Conservation (phyloP, 768 basidiomycete species). For the Pisolithus orientalis region DNA sequence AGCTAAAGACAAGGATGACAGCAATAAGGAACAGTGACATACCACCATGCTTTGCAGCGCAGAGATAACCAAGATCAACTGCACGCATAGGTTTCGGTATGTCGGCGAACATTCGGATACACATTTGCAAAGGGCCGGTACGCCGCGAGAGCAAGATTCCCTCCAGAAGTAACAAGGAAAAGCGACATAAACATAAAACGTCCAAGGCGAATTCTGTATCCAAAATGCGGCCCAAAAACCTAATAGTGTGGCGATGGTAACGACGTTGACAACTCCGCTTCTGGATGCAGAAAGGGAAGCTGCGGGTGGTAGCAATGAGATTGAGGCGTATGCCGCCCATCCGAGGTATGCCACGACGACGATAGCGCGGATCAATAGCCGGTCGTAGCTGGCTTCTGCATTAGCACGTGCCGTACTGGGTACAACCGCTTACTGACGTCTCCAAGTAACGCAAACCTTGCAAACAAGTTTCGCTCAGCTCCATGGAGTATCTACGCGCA, state of each 20-base stretch:
- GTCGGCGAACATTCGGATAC: slow-evolving; percentile 20
- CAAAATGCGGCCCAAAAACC: slow-evolving; percentile 47
- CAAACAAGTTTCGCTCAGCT: slow-evolving; percentile 49
- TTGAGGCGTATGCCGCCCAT: slow-evolving; percentile 66
- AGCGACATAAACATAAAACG: slow-evolving; percentile 67
- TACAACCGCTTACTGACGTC: slow-evolving; percentile 34
- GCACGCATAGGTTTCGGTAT: slow-evolving; percentile 15
- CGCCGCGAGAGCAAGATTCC: slow-evolving; percentile 35
- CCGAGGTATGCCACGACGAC: slow-evolving; percentile 70
- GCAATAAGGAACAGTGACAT: neutral
- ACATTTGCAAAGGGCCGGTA: slow-evolving; percentile 8
- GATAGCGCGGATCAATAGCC: slow-evolving; percentile 60
- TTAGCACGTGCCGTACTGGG: slow-evolving; percentile 4
- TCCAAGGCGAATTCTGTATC: slow-evolving; percentile 60
- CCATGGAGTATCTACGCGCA: slow-evolving; percentile 43
- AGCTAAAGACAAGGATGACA: neutral
- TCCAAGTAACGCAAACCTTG: slow-evolving; percentile 72
- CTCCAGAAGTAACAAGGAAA: slow-evolving; percentile 81
- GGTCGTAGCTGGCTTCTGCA: slow-evolving; percentile 50
- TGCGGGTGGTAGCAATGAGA: slow-evolving; percentile 47
- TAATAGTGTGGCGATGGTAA: slow-evolving; percentile 24
- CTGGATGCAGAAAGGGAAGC: slow-evolving; percentile 10
- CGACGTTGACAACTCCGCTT: slow-evolving; percentile 11
- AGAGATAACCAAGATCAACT: slow-evolving; percentile 29
- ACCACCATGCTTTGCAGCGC: slow-evolving; percentile 71